Evolutionary conservation across 176 grass and related monocot species (phyloP), one percentile per base, ranked within the genome.

Genomic region (Cocos nucifera): DNA sequence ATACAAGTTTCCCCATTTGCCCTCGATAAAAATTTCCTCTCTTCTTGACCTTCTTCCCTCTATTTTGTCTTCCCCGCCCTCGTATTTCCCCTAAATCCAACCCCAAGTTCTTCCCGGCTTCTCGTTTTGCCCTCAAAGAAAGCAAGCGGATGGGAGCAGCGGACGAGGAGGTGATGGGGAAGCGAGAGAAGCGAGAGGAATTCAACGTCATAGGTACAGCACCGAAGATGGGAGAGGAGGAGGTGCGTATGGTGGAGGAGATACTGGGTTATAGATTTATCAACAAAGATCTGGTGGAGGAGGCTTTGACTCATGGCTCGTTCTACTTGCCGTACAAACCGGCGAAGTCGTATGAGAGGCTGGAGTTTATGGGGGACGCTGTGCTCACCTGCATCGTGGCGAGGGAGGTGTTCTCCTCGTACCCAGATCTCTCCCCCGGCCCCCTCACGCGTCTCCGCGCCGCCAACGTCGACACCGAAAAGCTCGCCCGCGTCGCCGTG

Each of bases 381-480:
- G 82, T 77, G 1, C 62, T 95, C 76, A 85, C 68, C 71, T 64
- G 55, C 59, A 54, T 80, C 44, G 50, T 95, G 51, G 81, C 85
- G 8, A 54, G 63, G 9, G 71, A 86, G 26, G n/a, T 85, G 39
- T 89, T 78, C 79, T 49, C 30, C 66, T 69, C 62, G 15, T 89
- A 95, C 74, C 50, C 22, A 3, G 15, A 26, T 30, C 89, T 95
- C 28, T 62, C 22, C 20, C 79, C 89, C 0, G 89, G 89, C 15
- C 73, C 53, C 15, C 75, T 95, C 76, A 86, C 89, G 15, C 58
- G 57, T 32, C 82, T 95, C 66, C 85, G 85, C 59, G 76, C 82
- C 20, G 85, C 85, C 54, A 95, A 95, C 71, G 82, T 95, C 65
- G 82, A 85, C 65, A 95, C 67, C n/a, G 89, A 95, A 69, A 89